These are phyloP conservation scores for Diaporthe vaccinii DNA, from an alignment of 2,329 filamentous ascomycete species.

Conservation along the genomic window DNA sequence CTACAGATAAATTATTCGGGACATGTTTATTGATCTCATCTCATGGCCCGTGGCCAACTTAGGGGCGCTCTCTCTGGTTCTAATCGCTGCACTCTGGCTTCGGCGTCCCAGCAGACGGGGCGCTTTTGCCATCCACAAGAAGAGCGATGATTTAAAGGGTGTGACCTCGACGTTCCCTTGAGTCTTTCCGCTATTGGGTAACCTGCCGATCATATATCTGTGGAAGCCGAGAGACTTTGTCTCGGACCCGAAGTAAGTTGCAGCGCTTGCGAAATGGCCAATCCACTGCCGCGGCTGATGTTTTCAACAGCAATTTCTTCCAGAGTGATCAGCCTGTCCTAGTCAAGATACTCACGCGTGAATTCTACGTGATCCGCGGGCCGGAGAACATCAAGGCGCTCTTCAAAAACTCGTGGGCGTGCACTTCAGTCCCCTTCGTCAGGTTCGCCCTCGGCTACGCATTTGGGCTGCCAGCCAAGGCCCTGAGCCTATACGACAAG, in stretches of 20 bases:
- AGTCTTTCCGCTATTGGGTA: background rate
- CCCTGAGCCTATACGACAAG: background rate
- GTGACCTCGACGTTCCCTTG: background rate
- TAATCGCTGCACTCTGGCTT: background rate
- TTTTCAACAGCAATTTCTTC: background rate
- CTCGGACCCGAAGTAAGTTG: background rate
- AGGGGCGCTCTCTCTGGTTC: background rate
- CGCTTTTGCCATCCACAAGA: background rate
- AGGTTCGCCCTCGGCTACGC: background rate
- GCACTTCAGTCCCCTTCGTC: slow-evolving; percentile 10
- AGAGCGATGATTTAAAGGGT: no score
- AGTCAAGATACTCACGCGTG: background rate
- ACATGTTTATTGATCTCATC: background rate
- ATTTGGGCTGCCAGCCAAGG: background rate
- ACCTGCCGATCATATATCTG: background rate
- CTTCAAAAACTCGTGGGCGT: background rate
- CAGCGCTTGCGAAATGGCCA: background rate
- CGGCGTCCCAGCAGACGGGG: background rate
- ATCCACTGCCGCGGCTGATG: background rate
- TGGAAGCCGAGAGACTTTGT: slow-evolving; percentile 10
- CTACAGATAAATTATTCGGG: background rate
- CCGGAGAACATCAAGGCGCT: background rate
- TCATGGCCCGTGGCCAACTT: background rate
- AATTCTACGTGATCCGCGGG: background rate
- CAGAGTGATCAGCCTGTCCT: background rate